Conservation (phyloP, 441 rosid genomes). For the Euphorbia corollata region DNA sequence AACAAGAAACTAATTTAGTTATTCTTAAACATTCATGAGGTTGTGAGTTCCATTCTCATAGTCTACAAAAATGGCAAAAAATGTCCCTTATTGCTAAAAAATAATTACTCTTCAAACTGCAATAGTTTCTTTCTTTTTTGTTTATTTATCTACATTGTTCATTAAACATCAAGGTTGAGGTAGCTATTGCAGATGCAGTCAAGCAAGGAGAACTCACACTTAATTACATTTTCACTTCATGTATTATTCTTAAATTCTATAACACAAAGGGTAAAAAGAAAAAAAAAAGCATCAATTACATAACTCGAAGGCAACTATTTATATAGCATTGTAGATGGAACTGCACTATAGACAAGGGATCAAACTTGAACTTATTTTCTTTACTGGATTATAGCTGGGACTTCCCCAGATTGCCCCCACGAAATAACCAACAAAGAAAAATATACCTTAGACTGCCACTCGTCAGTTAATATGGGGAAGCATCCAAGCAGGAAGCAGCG, state of each 20-base stretch:
- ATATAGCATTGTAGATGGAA: background rate
- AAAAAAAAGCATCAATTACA: background rate
- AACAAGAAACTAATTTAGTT: too few species aligned
- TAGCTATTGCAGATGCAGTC: conserved; percentile 2
- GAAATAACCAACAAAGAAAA: background rate
- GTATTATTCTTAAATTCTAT: background rate
- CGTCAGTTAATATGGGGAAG: conserved; percentile 23
- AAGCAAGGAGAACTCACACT: conserved; percentile 1
- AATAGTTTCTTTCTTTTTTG: too few species aligned
- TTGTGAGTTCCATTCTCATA: too few species aligned
- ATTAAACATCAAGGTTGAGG: background rate
- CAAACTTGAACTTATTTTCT: background rate
- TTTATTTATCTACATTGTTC: background rate
- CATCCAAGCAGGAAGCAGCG: conserved; percentile 52
- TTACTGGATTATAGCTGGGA: background rate
- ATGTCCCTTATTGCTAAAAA: too few species aligned
- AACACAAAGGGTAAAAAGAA: background rate
- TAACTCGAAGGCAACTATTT: background rate
- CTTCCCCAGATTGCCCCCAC: background rate
- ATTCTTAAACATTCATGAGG: too few species aligned
- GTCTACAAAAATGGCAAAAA: too few species aligned
- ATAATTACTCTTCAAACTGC: too few species aligned
- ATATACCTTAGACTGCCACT: conserved; percentile 2
- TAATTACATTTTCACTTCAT: conserved; percentile 7
- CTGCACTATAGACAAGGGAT: background rate